Evolutionary conservation across 2,329 filamentous ascomycete species (phyloP), one percentile per base, ranked within the genome.

Genomic region (Paradendryphiella salina): DNA sequence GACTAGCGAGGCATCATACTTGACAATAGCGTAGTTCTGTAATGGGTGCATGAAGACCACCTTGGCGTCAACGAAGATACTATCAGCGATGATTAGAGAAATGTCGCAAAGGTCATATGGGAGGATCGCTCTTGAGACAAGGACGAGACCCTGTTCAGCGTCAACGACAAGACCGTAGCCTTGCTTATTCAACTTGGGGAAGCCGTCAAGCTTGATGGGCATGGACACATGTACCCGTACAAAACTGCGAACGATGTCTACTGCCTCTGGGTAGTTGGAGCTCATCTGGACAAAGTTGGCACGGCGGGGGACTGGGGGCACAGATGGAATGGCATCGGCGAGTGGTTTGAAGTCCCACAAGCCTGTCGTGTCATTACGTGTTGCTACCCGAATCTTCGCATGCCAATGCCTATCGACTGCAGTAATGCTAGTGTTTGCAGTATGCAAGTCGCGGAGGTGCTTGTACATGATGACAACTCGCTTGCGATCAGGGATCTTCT

Each of bases 111-210:
- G 84, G 72, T 99, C 91, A 69, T 96, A 96, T 2, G 94, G 94
- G 15, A 99, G 89, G 57, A 96, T 90, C 1, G 95, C 93, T 68
- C 94, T 80, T 1, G 94, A 97, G 46, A 97, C 93, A 52, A 97
- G 83, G 5, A 99, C 94, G 14, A 99, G 81, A 14, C 94, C 94
- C 76, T 96, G 93, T 54, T 95, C 90, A 0, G 95, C 94, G 74
- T 99, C 94, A 56, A 99, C 89, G n/a, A 99, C 93, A 31, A 99
- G 78, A 32, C 94, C 94, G 80, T 96, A 96, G 0, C 94, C 94
- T 77, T 91, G 94, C 75, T 96, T 94, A 40, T 91, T 83, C 60
- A 94, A 90, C 72, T 94, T 90, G 5, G 94, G 95, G 71, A 96
- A 99, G n/a, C 94, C 94, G 71, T 99, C 94, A 8, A 99, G 82